Conservation (phyloP, 306 rosid species). For the Rosa rugosa region DNA sequence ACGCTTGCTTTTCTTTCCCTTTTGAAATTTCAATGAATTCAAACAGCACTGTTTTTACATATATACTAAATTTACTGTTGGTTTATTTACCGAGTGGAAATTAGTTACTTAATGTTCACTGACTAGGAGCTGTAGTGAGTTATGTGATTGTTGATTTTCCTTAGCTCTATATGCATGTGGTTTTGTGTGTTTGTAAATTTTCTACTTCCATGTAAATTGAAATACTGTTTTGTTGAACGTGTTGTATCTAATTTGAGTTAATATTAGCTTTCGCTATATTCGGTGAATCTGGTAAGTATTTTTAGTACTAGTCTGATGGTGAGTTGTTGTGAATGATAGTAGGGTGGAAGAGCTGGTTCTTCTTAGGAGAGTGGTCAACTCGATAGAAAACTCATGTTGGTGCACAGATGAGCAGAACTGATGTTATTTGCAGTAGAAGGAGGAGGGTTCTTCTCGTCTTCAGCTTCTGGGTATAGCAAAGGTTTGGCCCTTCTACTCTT, state of each 20-base stretch:
- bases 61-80: not conserved
- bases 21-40: not conserved
- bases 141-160: not conserved
- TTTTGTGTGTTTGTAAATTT: not conserved
- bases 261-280: not conserved
- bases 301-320: conserved; percentile 1
- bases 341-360: conserved; percentile 44
- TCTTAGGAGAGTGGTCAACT: conserved; percentile 42
- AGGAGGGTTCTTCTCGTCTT: conserved; percentile 97
- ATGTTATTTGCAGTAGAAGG: conserved; percentile 99
- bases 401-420: conserved; percentile 88
- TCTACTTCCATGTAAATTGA: not conserved
- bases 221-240: not conserved
- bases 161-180: not conserved
- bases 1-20: not conserved
- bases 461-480: conserved; percentile 96
- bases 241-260: not conserved
- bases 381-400: conserved; percentile 42
- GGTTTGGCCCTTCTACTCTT: conserved; percentile 93
- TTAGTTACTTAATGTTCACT: not conserved
- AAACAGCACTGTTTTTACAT: not conserved
- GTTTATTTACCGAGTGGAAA: not conserved
- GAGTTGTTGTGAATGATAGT: conserved; percentile 30
- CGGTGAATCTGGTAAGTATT: not conserved
- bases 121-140: not conserved